Conservation (phyloP, 306 rosid species). For the Biancaea sappan region DNA sequence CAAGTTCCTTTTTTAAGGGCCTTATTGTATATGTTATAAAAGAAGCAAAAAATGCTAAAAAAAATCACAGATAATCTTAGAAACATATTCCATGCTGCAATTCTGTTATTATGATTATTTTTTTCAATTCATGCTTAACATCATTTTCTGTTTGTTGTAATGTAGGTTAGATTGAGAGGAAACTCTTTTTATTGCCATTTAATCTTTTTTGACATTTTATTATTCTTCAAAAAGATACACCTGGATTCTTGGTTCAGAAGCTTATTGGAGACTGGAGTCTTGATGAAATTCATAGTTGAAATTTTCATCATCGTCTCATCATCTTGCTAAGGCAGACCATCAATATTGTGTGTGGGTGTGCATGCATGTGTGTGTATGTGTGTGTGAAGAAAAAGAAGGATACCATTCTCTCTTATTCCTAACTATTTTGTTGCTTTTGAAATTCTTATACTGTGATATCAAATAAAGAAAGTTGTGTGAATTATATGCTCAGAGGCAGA, state of each 20-base stretch:
- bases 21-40: not conserved
- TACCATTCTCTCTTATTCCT: not conserved
- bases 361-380: too few species aligned
- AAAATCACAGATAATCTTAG: not conserved
- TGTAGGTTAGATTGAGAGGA: not conserved
- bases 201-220: not conserved
- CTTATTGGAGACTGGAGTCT: not conserved
- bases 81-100: not conserved
- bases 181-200: constrained; percentile 1
- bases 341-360: too few species aligned
- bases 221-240: not conserved
- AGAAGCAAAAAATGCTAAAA: not conserved
- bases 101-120: not conserved
- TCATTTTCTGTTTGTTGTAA: not conserved
- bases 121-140: not conserved
- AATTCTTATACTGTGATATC: not conserved
- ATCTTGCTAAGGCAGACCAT: not conserved
- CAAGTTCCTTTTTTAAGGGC: not conserved
- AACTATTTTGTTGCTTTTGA: not conserved
- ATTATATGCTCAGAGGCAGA: not conserved
- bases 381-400: not conserved
- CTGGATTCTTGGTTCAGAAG: not conserved
- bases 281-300: not conserved
- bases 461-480: not conserved
- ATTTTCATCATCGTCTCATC: too few species aligned